These are phyloP conservation scores for Halteria grandinella DNA, from an alignment of 73 alveolate genomes.

Conservation along the genomic window DNA sequence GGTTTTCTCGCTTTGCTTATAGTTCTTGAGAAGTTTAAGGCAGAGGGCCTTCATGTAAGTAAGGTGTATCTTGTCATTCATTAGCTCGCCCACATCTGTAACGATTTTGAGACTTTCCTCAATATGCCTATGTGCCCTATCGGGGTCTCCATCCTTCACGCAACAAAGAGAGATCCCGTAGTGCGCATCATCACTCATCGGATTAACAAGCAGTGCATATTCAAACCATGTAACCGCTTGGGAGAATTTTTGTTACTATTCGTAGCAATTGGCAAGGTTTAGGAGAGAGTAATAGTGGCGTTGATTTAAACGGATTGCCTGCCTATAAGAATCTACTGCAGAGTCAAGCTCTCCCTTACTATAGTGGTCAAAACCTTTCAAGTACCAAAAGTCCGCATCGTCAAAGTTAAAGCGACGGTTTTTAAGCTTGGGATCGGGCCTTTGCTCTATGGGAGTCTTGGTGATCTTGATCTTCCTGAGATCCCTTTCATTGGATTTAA, in stretches of 20 bases:
- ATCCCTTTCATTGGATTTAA: neutral
- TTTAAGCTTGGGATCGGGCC: neutral
- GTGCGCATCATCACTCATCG: neutral
- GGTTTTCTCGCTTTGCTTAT: conserved; percentile 28
- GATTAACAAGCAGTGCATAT: neutral
- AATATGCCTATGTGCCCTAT: neutral
- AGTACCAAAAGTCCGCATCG: conserved; percentile 43
- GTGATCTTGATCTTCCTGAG: conserved; percentile 11
- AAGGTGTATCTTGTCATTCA: neutral
- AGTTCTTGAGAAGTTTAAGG: conserved; percentile 1
- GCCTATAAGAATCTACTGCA: conserved; percentile 30
- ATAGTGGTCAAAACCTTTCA: conserved; percentile 36
- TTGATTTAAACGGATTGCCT: conserved; percentile 19
- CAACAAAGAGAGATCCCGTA: conserved; percentile 15
- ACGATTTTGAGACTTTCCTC: neutral
- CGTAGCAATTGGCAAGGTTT: conserved; percentile 33
- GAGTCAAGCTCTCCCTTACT: neutral
- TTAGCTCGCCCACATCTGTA: neutral
- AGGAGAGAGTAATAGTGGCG: neutral
- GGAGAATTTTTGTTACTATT: conserved; percentile 1
- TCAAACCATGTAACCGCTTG: conserved; percentile 18
- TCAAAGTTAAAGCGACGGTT: conserved; percentile 5
- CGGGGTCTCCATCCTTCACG: conserved; percentile 6
- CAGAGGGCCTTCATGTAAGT: conserved; percentile 42
- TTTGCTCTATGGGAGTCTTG: neutral